Evolutionary conservation across 2,329 filamentous ascomycete species (phyloP).

Genomic region (Cadophora sp.): DNA sequence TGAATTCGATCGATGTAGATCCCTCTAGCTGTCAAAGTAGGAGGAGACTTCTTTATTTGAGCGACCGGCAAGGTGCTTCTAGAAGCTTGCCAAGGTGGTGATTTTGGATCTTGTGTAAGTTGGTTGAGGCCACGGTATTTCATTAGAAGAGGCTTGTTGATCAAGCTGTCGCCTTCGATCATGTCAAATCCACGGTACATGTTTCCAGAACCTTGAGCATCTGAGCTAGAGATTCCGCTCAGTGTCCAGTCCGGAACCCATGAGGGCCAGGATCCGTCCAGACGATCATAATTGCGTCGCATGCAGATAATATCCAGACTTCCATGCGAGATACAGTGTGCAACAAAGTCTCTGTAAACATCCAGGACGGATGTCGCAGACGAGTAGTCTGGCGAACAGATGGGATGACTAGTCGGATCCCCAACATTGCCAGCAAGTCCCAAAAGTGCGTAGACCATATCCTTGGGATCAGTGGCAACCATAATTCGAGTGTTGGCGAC

Average conservation of each 20-base stretch:
- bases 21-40: not conserved
- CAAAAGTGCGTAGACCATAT: conserved; percentile 5
- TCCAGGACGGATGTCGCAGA: not conserved
- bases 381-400: conserved; percentile 2
- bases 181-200: conserved; percentile 10
- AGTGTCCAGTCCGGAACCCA: conserved; percentile 4
- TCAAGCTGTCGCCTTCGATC: conserved; percentile 8
- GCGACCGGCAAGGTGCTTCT: not conserved
- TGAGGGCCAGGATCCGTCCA: not conserved
- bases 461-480: conserved; percentile 12
- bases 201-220: not conserved
- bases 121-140: conserved; percentile 8
- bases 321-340: not conserved
- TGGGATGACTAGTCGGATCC: conserved; percentile 2
- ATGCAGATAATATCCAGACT: conserved; percentile 8
- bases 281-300: conserved; percentile 5
- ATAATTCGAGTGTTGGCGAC: conserved; percentile 12
- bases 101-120: not conserved
- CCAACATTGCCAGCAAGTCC: conserved; percentile 7
- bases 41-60: not conserved
- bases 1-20: conserved; percentile 8
- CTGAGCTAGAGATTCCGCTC: conserved; percentile 2
- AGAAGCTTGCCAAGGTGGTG: conserved; percentile 1
- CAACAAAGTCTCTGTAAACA: conserved; percentile 10
- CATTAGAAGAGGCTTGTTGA: conserved; percentile 7